phyloP scores from a whole-genome alignment of 2,329 filamentous ascomycete genomes.

The Lizonia empirigonia region DNA sequence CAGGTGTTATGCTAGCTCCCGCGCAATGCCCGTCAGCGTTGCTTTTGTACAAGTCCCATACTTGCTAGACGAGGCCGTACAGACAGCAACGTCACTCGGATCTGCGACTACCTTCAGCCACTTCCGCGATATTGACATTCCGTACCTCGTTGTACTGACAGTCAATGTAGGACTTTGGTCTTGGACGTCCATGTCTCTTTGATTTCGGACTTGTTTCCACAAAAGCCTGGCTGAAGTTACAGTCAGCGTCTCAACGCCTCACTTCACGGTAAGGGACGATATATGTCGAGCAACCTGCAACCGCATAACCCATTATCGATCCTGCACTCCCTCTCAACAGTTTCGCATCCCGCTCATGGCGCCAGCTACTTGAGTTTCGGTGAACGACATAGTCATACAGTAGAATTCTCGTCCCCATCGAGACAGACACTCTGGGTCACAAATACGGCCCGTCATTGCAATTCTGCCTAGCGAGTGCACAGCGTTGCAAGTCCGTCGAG shows the following conservation, averaged over 20 bases:
- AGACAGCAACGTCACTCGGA: constrained; percentile 8
- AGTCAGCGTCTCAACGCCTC: neutral
- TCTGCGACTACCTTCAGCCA: constrained; percentile 3
- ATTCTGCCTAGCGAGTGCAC: neutral
- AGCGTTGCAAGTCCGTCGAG: neutral
- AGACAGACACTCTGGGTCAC: neutral
- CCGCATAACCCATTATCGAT: constrained; percentile 8
- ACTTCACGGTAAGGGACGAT: constrained; percentile 2
- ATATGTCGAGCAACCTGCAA: constrained; percentile 13
- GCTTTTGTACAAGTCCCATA: constrained; percentile 4
- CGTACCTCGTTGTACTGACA: constrained; percentile 8
- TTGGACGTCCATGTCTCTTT: neutral
- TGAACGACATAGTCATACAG: constrained; percentile 11
- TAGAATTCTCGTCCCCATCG: neutral
- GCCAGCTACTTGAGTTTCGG: neutral
- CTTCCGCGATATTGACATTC: neutral
- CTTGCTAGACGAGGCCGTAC: constrained; percentile 1
- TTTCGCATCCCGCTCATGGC: constrained; percentile 11
- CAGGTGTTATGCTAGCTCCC: constrained; percentile 28
- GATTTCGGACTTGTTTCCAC: neutral
- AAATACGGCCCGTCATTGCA: neutral
- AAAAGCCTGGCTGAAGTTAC: constrained; percentile 1
- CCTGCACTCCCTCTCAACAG: constrained; percentile 15
- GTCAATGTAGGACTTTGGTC: neutral
- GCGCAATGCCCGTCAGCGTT: constrained; percentile 13